Conservation (phyloP, 208 protist genomes). For the Wallacemonas collosoma region DNA sequence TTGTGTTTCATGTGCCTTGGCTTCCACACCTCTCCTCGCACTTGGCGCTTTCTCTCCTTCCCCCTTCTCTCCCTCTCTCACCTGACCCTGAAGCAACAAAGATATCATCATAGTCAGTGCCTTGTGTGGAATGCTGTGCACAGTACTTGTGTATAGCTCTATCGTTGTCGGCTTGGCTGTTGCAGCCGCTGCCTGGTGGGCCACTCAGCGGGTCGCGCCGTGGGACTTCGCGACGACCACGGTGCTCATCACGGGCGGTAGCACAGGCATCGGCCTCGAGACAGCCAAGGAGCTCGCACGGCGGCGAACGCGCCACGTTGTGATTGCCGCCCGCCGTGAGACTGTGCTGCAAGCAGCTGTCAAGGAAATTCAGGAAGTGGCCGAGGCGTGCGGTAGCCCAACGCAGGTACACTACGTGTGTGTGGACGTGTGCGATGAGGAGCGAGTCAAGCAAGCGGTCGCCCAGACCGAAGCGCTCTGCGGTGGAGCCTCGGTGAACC, state of each 20-base stretch:
- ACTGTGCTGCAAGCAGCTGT: constrained; percentile 57
- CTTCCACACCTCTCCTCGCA: no score
- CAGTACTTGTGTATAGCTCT: background rate
- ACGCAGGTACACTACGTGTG: constrained; percentile 67
- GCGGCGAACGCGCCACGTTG: constrained; percentile 47
- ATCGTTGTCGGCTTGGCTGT: constrained; percentile 29
- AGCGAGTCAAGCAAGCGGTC: constrained; percentile 41
- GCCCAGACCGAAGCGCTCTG: constrained; percentile 30
- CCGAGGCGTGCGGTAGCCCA: constrained; percentile 24
- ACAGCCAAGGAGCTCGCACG: constrained; percentile 60
- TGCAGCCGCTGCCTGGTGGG: constrained; percentile 27
- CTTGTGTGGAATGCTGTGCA: background rate
- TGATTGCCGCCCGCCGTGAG: constrained; percentile 76
- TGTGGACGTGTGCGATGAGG: constrained; percentile 79
- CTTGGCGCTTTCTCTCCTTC: no score
- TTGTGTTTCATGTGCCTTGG: no score
- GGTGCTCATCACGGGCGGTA: constrained; percentile 87
- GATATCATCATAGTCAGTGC: no score
- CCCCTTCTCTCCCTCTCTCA: no score
- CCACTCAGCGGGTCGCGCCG: constrained; percentile 59
- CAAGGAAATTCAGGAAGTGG: constrained; percentile 32
- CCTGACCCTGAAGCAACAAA: no score
- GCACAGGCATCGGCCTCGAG: constrained; percentile 81
- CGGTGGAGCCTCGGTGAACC: constrained; percentile 48
- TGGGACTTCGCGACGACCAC: constrained; percentile 55